Conservation (phyloP, 2,329 filamentous ascomycete genomes). For the Berkeleyomyces basicola region DNA sequence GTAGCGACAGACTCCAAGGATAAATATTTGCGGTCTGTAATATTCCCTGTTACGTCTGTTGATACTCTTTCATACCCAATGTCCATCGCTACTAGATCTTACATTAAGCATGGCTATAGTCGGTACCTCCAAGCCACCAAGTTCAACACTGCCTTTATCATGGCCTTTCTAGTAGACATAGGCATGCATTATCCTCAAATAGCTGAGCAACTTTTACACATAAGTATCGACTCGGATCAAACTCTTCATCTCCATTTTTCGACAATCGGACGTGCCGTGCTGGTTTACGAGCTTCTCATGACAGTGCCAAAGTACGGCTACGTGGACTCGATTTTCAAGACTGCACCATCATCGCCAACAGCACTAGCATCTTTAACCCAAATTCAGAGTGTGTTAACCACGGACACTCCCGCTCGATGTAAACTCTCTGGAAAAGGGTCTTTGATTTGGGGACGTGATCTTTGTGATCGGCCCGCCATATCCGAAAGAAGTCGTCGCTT, state of each 20-base stretch:
- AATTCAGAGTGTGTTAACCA: not conserved
- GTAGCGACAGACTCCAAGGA: not conserved
- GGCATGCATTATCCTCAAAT: not conserved
- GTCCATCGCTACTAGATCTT: conserved; percentile 1
- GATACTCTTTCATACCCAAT: conserved; percentile 7
- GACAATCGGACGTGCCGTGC: not conserved
- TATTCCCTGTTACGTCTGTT: not conserved
- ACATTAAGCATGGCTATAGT: conserved; percentile 11
- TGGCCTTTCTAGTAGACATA: conserved; percentile 1
- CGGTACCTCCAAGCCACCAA: conserved; percentile 4
- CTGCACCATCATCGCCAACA: not conserved
- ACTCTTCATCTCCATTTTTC: conserved; percentile 3
- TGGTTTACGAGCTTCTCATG: not conserved
- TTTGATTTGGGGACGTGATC: conserved; percentile 6
- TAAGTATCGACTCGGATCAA: conserved; percentile 1
- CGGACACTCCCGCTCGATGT: not conserved
- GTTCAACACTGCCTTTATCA: conserved; percentile 7
- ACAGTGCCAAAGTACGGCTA: conserved; percentile 2
- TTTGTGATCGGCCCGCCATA: not conserved
- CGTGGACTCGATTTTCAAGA: not conserved
- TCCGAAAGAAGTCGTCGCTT: not conserved
- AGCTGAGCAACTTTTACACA: not conserved
- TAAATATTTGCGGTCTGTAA: not conserved
- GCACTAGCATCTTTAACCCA: not conserved
- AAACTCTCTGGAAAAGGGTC: not conserved